A percentile compares a stretch with the other conserved stretches of the same genome.
These are phyloP conservation scores for Phytopythium oedochilum DNA, from an alignment of 352 stramenopile genomes.

Conservation along the genomic window DNA sequence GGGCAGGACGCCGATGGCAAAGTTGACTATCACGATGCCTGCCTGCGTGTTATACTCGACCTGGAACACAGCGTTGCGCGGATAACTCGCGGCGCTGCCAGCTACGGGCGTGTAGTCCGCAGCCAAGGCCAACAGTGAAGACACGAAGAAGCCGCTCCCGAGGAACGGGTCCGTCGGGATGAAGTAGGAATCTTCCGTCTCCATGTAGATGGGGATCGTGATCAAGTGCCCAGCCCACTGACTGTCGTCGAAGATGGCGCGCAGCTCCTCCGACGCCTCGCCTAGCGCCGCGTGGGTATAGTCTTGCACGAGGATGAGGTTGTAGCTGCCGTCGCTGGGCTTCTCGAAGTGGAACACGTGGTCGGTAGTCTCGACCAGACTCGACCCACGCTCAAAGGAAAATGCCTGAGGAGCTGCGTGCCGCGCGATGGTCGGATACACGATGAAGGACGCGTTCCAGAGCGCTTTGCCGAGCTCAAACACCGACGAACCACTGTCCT, in stretches of 20 bases:
- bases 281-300: conserved; percentile 42
- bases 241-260: conserved; percentile 49
- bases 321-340: conserved; percentile 16
- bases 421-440: conserved; percentile 65
- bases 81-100: conserved; percentile 31
- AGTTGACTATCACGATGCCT: conserved; percentile 54
- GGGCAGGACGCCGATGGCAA: conserved; percentile 68
- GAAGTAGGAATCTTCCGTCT: conserved; percentile 51
- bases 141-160: conserved; percentile 76
- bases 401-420: conserved; percentile 32
- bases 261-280: conserved; percentile 38
- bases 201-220: conserved; percentile 50
- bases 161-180: conserved; percentile 51
- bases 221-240: conserved; percentile 61
- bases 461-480: conserved; percentile 54
- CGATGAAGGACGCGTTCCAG: conserved; percentile 66
- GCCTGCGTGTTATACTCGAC: conserved; percentile 71
- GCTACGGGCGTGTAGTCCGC: conserved; percentile 27
- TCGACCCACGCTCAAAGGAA: conserved; percentile 42
- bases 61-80: conserved; percentile 63
- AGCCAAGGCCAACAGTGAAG: conserved; percentile 19
- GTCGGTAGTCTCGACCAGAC: conserved; percentile 54
- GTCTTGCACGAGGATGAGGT: conserved; percentile 51
- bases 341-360: conserved; percentile 71
- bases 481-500: conserved; percentile 13